These are phyloP conservation scores for Tilletiopsis washingtonensis DNA, from an alignment of 1,284 basidiomycete species.

Conservation along the genomic window DNA sequence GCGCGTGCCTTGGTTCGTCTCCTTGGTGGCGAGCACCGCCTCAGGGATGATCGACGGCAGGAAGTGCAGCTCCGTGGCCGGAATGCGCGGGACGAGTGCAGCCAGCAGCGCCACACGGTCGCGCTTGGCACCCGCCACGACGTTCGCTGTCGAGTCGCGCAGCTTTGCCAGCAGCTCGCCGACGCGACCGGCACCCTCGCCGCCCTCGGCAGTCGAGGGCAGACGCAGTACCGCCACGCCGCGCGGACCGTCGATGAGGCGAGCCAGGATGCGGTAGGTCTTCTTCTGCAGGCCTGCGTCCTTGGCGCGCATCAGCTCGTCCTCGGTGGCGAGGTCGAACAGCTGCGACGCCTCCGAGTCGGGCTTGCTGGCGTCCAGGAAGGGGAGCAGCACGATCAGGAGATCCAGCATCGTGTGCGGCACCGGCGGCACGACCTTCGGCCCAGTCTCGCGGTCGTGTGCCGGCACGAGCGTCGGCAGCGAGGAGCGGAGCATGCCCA, in stretches of 20 bases:
- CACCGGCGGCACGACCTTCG: constrained; percentile 47
- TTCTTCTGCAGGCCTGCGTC: constrained; percentile 89
- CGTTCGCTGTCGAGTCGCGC: constrained; percentile 48
- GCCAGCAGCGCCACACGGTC: constrained; percentile 68
- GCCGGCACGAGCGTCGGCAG: constrained; percentile 48
- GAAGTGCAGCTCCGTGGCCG: constrained; percentile 67
- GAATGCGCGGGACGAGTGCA: constrained; percentile 65
- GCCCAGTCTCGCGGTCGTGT: constrained; percentile 1
- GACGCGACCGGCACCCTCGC: constrained; percentile 13
- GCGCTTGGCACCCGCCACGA: constrained; percentile 80
- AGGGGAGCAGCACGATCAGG: constrained; percentile 71
- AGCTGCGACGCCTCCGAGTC: constrained; percentile 24
- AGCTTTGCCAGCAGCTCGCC: constrained; percentile 30
- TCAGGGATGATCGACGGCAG: constrained; percentile 87
- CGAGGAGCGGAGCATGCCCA: constrained; percentile 67
- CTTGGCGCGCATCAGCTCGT: constrained; percentile 55
- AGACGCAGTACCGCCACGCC: constrained; percentile 18
- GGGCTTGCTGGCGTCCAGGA: constrained; percentile 20
- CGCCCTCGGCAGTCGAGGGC: background rate
- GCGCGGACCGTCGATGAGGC: constrained; percentile 44
- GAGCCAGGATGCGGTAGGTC: constrained; percentile 77
- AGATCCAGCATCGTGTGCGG: constrained; percentile 82
- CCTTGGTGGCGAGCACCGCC: constrained; percentile 93
- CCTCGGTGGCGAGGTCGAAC: constrained; percentile 56
- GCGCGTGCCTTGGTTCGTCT: constrained; percentile 87